These are phyloP conservation scores for Cyclostephanos tholiformis DNA, from an alignment of 108 stramenopile genomes.

Conservation along the genomic window DNA sequence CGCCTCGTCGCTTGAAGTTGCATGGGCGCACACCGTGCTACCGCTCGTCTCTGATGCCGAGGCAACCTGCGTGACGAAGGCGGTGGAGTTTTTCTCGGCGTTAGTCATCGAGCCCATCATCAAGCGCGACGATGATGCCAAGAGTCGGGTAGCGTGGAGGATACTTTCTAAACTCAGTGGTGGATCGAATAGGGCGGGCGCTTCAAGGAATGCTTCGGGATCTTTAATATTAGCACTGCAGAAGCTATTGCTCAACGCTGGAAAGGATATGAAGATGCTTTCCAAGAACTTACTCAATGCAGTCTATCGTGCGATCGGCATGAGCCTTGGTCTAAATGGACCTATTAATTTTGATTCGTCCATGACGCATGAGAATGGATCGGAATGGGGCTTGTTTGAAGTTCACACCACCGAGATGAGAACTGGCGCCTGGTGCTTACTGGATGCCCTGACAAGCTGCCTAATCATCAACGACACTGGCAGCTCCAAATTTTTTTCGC, in stretches of 20 bases:
- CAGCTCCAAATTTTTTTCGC: conserved; percentile 11
- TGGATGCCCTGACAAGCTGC: conserved; percentile 65
- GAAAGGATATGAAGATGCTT: conserved; percentile 37
- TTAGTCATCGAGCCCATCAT: conserved; percentile 71
- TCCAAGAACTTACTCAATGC: conserved; percentile 42
- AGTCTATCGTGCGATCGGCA: conserved; percentile 28
- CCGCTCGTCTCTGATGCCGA: conserved; percentile 78
- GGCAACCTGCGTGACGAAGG: conserved; percentile 57
- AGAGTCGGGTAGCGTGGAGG: conserved; percentile 61
- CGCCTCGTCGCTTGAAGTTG: conserved; percentile 53
- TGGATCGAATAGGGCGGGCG: conserved; percentile 53
- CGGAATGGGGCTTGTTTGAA: conserved; percentile 32
- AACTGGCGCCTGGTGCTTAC: conserved; percentile 73
- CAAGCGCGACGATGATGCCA: conserved; percentile 23
- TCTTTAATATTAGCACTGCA: conserved; percentile 64
- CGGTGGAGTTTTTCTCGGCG: conserved; percentile 57
- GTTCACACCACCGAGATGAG: conserved; percentile 23
- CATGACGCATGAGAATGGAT: conserved; percentile 16
- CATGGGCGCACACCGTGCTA: conserved; percentile 76
- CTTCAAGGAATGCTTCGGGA: conserved; percentile 52
- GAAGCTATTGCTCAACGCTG: conserved; percentile 45
- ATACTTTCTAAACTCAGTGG: conserved; percentile 62
- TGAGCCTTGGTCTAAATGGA: conserved; percentile 37
- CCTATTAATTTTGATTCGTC: conserved; percentile 20
- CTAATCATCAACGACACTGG: conserved; percentile 15